Evolutionary conservation across 1,139 yeast genomes (phyloP).

Genomic region (Meyerozyma guilliermondii): DNA sequence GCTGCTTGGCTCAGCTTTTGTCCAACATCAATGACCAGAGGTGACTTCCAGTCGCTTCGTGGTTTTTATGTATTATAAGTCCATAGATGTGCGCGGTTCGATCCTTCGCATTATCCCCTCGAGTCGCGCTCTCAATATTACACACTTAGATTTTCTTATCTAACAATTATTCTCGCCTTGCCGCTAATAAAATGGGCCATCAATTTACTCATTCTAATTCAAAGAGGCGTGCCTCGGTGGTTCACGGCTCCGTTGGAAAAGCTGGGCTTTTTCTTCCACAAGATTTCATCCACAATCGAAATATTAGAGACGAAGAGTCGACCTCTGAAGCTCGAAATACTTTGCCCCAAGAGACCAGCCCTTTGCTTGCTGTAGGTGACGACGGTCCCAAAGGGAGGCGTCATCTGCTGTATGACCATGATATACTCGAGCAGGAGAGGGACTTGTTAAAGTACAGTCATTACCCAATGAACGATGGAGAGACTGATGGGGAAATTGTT

Average conservation of each 20-base stretch:
- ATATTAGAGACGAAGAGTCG: background rate
- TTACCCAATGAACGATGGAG: constrained; percentile 3
- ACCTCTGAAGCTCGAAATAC: background rate
- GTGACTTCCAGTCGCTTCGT: constrained; percentile 1
- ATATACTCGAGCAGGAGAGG: constrained; percentile 8
- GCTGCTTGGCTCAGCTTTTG: constrained; percentile 80
- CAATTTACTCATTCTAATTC: constrained; percentile 45
- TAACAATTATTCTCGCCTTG: background rate
- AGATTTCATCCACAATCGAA: constrained; percentile 29
- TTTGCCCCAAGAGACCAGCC: background rate
- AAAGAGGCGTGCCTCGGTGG: constrained; percentile 48
- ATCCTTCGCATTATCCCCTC: background rate
- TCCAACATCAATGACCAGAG: constrained; percentile 53
- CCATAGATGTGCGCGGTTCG: background rate
- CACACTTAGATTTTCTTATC: background rate
- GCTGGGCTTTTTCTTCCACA: constrained; percentile 49
- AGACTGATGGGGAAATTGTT: constrained; percentile 9
- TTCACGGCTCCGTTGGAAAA: constrained; percentile 50
- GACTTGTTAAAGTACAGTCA: constrained; percentile 8
- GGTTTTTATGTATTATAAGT: background rate
- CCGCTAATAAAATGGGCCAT: constrained; percentile 15
- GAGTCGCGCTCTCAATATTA: background rate
- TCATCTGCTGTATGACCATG: background rate
- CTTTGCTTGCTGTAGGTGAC: background rate
- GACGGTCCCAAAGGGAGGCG: background rate